Base-by-base conservation (phyloP, 139 green algal genomes). In the Tetraselmis striata region DNA sequence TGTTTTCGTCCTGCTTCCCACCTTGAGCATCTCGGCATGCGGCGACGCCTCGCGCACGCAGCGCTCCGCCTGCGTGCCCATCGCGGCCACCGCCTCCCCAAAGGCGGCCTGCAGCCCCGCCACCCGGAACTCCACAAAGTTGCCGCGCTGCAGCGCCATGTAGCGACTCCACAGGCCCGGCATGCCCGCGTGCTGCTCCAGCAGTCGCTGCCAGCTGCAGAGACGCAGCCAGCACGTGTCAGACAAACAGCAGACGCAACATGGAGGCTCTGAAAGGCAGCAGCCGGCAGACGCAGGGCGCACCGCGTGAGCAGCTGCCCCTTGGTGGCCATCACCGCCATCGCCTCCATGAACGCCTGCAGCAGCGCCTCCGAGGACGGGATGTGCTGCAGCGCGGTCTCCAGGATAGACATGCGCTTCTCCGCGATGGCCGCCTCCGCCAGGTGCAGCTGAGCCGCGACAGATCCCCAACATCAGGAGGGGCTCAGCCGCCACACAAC, bases 351-450 rank as follows among this genome's bases (percentile, higher is more conserved):
- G 27, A 97, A 88, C n/a, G 86, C 87, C 78, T 95, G 83, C 75
- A 95, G 84, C 75, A 97, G 88, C 28, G 59, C 31, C 23, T 93
- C 79, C 1, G 88, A 90, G n/a, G 84, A 88, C 0, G 93, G 94
- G 80, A 95, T 87, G 80, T 91, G 77, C 59, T 86, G 76, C 29
- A 97, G 87, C 32, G 85, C 93, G 0, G 84, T 83, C 80, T 92
- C 88, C 45, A 95, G 86, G 25, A 97, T 90, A 0, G 94, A 80
- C 18, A 95, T 80, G 87, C 95, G 93, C 88, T 95, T 97, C 78
- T 96, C 93, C 1, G 89, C 87, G 2, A 83, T 85, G 11, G 58
- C 89, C 5, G 81, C 84, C 75, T 93, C 79, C 31, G 74, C 85
- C 79, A 59, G 24, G 31, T 58, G 30, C 29, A 32, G 5, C 28